These are phyloP conservation scores for Tuctoria greenei DNA, from an alignment of 176 grass and related monocot species.

Conservation along the genomic window DNA sequence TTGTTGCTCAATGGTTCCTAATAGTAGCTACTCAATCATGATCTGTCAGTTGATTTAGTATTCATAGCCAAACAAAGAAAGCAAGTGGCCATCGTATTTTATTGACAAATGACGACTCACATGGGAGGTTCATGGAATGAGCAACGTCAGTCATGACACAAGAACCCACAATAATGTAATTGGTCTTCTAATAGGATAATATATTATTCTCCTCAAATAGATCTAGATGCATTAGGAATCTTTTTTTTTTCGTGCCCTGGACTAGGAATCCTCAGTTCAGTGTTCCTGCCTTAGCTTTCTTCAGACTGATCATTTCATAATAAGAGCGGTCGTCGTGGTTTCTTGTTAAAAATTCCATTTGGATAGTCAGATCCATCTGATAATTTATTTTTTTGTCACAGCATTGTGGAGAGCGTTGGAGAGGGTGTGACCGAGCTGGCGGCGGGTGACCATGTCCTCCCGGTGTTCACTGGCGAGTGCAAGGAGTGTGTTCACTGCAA, in stretches of 20 bases:
- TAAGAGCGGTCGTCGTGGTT: not conserved
- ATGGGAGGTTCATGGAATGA: no score
- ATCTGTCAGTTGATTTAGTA: slow-evolving; percentile 3
- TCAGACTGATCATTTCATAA: not conserved
- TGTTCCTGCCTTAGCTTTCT: not conserved
- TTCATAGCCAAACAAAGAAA: not conserved
- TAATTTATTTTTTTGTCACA: not conserved
- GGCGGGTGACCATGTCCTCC: slow-evolving; percentile 84
- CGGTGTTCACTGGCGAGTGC: slow-evolving; percentile 87
- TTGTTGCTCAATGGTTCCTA: not conserved
- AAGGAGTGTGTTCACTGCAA: slow-evolving; percentile 85
- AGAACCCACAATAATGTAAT: not conserved
- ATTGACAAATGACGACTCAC: not conserved
- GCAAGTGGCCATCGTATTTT: slow-evolving; percentile 17
- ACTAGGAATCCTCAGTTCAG: not conserved
- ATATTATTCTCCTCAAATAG: no score
- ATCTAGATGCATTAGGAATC: not conserved
- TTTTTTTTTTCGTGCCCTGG: not conserved
- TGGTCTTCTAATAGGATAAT: not conserved
- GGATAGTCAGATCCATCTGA: not conserved
- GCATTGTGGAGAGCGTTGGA: slow-evolving; percentile 78
- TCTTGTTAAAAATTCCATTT: not conserved
- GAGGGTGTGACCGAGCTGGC: slow-evolving; percentile 68
- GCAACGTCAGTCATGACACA: no score
- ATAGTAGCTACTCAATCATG: slow-evolving; percentile 3